Percentiles rank a stretch among this genome's conserved stretches.
These are phyloP conservation scores for Closterium sp. DNA, from an alignment of 139 green algal genomes.

Conservation along the genomic window DNA sequence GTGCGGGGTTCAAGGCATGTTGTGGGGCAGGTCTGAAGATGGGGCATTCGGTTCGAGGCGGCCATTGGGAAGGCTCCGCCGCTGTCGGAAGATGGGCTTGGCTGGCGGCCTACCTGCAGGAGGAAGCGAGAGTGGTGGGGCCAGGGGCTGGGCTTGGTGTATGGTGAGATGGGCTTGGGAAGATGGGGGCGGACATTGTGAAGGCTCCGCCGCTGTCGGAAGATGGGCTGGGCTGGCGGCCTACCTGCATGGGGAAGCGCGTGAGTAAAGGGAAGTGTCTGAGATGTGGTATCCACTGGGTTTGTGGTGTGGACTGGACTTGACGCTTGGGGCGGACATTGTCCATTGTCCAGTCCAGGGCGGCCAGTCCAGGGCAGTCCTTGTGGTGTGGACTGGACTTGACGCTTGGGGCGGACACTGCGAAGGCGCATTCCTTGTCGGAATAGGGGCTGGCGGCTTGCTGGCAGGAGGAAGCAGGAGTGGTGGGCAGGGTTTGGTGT, in stretches of 20 bases:
- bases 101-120: slow-evolving; percentile 39
- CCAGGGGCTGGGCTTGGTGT: no score
- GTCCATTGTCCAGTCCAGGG: no score
- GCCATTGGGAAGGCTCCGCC: slow-evolving; percentile 39
- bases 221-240: slow-evolving; percentile 33
- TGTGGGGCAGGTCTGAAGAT: no score
- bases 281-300: no score
- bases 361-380: no score
- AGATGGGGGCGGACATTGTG: slow-evolving; percentile 36
- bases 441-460: slow-evolving; percentile 31
- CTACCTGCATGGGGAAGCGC: slow-evolving; percentile 46
- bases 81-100: slow-evolving; percentile 35
- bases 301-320: no score
- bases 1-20: no score
- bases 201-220: slow-evolving; percentile 36
- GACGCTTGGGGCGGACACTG: slow-evolving; percentile 26
- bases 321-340: slow-evolving; percentile 25
- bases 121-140: no score
- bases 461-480: slow-evolving; percentile 44
- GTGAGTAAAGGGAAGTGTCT: no score
- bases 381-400: neutral
- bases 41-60: slow-evolving; percentile 41
- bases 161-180: no score
- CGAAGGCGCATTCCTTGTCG: slow-evolving; percentile 16
- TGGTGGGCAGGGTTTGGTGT: neutral